A percentile compares a stretch with the other conserved stretches of the same genome.
Evolutionary conservation across 202 grass and related monocot genomes (phyloP).

Genomic region (Schoenoplectus tabernaemontani): DNA sequence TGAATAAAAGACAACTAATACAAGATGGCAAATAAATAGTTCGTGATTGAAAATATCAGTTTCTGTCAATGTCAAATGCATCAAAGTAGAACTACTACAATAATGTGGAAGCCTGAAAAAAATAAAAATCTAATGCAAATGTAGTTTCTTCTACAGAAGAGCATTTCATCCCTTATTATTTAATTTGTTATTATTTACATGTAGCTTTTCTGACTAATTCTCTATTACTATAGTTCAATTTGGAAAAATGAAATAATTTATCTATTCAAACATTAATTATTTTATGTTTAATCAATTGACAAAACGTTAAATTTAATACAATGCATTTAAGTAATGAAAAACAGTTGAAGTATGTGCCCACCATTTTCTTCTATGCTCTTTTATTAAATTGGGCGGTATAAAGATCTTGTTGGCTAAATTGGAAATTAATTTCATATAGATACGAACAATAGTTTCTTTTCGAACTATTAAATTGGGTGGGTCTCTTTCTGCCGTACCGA

Average conservation of each 20-base stretch:
- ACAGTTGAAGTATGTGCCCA: neutral
- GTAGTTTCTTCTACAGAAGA: neutral
- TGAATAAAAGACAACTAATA: neutral
- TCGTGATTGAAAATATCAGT: neutral
- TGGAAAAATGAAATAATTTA: neutral
- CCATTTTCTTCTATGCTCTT: neutral
- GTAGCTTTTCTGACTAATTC: neutral
- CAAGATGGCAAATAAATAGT: neutral
- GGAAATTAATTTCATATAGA: neutral
- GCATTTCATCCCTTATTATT: neutral
- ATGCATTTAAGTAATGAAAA: neutral
- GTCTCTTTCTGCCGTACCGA: neutral
- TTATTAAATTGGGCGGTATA: neutral
- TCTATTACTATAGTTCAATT: neutral
- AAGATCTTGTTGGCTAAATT: neutral
- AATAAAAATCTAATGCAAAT: neutral
- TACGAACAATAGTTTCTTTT: neutral
- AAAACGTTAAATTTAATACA: neutral
- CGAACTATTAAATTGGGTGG: neutral
- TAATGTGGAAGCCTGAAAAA: neutral
- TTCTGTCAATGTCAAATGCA: neutral
- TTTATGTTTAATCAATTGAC: neutral
- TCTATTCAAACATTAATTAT: neutral
- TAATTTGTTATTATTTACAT: neutral
- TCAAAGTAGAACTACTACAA: neutral